Evolutionary conservation across 2,329 filamentous ascomycete species (phyloP).

Genomic region (Colletotrichum incanum): DNA sequence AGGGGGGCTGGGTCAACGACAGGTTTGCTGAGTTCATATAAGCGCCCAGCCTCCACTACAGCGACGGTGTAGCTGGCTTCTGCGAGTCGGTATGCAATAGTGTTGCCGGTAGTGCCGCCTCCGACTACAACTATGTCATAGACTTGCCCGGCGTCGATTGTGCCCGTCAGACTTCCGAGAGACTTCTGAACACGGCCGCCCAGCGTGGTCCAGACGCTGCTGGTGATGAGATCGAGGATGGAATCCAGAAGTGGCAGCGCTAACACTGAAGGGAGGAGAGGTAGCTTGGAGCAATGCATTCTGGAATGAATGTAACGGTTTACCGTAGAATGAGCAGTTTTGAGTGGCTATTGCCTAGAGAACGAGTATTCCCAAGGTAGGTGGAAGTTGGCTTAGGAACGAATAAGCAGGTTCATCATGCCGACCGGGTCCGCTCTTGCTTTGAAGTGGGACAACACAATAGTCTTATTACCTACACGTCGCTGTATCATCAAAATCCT

Average conservation of each 20-base stretch:
- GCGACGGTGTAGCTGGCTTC: constrained; percentile 51
- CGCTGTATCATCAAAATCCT: background rate
- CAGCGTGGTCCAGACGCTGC: constrained; percentile 17
- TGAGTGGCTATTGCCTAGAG: background rate
- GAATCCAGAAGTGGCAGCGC: constrained; percentile 3
- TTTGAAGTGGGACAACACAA: background rate
- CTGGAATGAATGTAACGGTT: background rate
- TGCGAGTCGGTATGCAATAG: constrained; percentile 53
- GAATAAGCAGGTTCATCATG: background rate
- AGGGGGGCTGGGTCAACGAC: constrained; percentile 10
- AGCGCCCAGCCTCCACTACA: constrained; percentile 56
- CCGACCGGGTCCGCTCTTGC: background rate
- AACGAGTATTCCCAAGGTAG: background rate
- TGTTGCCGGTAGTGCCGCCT: constrained; percentile 56
- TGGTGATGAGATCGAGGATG: background rate
- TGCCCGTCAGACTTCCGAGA: constrained; percentile 10
- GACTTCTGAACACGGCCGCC: constrained; percentile 14
- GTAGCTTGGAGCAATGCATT: background rate
- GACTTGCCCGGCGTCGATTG: background rate
- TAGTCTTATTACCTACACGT: background rate
- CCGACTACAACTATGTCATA: constrained; percentile 47
- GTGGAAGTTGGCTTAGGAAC: background rate
- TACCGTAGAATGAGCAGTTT: too few species aligned
- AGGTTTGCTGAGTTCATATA: constrained; percentile 50
- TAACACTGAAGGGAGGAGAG: background rate